Base-by-base conservation (phyloP, 202 grass and related monocot genomes). In the Cymbopogon flexuosus region DNA sequence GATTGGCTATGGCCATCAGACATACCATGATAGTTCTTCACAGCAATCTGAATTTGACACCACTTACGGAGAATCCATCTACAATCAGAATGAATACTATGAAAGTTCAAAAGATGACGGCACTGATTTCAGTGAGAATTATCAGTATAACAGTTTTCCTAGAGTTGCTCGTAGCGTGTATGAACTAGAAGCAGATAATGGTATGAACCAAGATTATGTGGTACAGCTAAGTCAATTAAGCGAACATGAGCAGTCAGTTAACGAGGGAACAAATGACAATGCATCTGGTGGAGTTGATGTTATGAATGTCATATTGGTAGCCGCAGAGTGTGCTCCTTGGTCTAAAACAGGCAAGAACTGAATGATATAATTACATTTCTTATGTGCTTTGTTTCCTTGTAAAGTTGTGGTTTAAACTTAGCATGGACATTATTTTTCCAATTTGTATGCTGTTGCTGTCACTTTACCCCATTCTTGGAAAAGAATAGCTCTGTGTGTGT, bases 291-390 rank as follows among this genome's bases (percentile, higher is more conserved):
- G 54, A 1, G 81, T 88, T n/a, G 88, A 98, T 56, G 31, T 91
- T 73, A 85, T 94, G 82, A 98, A 98, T 89, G 63, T 95, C 59
- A 88, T 98, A 88, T 71, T 98, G 62, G 80, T 91, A 68, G 88
- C 90, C 1, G 92, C 92, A 24, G 96, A 98, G 86, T 98, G 96
- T 95, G 88, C 92, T 88, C 96, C 92, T 76, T 98, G 96, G 96
- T 95, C 88, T 33, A 98, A 98, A 91, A 98, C 96, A 93, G 96
- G 96, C 82, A 93, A 70, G 84, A 73, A 47, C 40, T 11, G 66
- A 70, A 85, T 79, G 37, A 62, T 68, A 77, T 65, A 78, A n/a
- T 49, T 79, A 14, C 30, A 78, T 43, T 33, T 52, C 43, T 72
- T 73, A 70, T 76, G 16, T 74, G 12, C 35, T 68, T 9, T 23